phyloP scores from a whole-genome alignment of 2,329 filamentous ascomycete genomes.

The Colletotrichum trifolii region DNA sequence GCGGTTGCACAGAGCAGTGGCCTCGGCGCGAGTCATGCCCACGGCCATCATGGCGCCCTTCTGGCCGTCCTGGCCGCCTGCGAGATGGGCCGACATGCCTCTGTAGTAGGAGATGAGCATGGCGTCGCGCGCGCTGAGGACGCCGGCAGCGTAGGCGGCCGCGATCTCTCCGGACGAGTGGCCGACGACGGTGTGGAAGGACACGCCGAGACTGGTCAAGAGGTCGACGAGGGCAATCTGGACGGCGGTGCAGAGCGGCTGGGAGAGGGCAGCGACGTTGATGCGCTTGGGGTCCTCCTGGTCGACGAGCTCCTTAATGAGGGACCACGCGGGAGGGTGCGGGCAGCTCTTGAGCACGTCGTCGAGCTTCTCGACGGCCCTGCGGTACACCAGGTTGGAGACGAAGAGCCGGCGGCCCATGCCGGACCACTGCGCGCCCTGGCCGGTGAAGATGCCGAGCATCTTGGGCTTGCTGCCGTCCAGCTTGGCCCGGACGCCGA shows the following conservation, averaged over 20 bases:
- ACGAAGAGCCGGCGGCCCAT: conserved; percentile 46
- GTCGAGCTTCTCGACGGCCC: conserved; percentile 37
- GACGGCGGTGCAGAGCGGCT: conserved; percentile 39
- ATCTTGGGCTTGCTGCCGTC: conserved; percentile 33
- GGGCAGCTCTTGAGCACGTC: conserved; percentile 21
- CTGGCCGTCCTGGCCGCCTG: conserved; percentile 23
- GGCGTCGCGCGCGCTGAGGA: conserved; percentile 36
- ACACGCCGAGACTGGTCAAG: conserved; percentile 28
- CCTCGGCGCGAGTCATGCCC: conserved; percentile 37
- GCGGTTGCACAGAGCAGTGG: conserved; percentile 34
- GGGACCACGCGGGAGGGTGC: conserved; percentile 13
- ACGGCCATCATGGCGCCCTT: conserved; percentile 41
- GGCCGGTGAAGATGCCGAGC: conserved; percentile 48
- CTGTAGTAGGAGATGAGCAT: conserved; percentile 41
- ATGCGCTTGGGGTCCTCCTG: conserved; percentile 33
- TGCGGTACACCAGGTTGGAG: conserved; percentile 25
- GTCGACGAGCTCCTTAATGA: conserved; percentile 39
- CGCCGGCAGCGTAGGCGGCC: conserved; percentile 50
- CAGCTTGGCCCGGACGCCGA: conserved; percentile 32
- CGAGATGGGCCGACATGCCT: conserved; percentile 36
- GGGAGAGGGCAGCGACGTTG: conserved; percentile 38
- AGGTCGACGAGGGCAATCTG: conserved; percentile 41
- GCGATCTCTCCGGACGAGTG: conserved; percentile 46
- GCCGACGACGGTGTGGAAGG: conserved; percentile 38
- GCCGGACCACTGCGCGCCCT: conserved; percentile 46